Base-by-base conservation (phyloP, 1,139 yeast genomes). In the Pichia sp. region DNA sequence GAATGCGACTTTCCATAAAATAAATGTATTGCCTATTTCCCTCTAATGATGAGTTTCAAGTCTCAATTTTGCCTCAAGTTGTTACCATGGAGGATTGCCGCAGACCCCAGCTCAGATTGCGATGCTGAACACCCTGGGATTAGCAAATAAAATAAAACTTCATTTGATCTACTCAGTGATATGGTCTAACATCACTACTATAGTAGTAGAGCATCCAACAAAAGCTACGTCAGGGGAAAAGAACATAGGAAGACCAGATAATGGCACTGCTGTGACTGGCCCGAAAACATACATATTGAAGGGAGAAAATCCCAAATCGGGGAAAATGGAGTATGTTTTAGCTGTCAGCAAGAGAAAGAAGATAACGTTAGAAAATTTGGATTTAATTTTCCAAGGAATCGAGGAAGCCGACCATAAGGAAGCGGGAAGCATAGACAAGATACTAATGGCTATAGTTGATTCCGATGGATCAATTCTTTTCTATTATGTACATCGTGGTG, bases 401-500 rank as follows among this genome's bases (percentile, higher is more conserved):
- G 61, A 44, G 45, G 52, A 23, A 18, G 40, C 3, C 41, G 51
- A 2, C 2, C 41, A 41, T 13, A 13, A 39, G 9, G 26, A 44
- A 25, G 18, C 30, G 23, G 39, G 22, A 3, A 16, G n/a, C 52
- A 78, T 74, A 0, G 62, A 62, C 22, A 66, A 83, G 47, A 51
- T 85, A 2, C 70, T 83, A 0, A 66, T 83, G 63, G 89, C 80
- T 0, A 69, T 85, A 56, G 73, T 79, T 8, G 80, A 83, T 52
- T 74, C 74, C 50, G 91, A 85, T 64, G 83, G 87, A 0, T 82
- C 89, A 0, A 74, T 85, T 3, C 85, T 83, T 5, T 85, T 83
- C 61, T 85, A 85, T 62, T 75, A 80, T 60, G 74, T 83, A 39
- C 78, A 83, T 62, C 77, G 78, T 55, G 90, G 88, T 0, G 70